These are phyloP conservation scores for Mallotus japonicus DNA, from an alignment of 441 rosid species.

Conservation along the genomic window DNA sequence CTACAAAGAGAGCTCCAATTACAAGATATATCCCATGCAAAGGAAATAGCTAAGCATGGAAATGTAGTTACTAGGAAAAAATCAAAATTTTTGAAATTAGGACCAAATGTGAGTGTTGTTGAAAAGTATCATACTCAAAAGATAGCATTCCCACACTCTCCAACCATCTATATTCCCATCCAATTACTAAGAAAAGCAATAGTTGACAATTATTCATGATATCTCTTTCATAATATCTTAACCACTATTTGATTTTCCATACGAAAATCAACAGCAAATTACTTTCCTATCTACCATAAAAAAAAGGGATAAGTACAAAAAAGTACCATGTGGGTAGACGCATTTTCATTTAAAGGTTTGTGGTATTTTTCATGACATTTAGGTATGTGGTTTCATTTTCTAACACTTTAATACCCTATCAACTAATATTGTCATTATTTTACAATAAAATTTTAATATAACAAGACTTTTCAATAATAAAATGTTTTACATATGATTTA, in stretches of 20 bases:
- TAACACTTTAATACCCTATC: too few species aligned
- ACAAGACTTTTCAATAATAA: too few species aligned
- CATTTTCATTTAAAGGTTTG: too few species aligned
- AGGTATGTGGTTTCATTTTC: too few species aligned
- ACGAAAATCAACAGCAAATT: neutral
- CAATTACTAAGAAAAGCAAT: neutral
- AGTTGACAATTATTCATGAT: neutral
- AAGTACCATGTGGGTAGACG: too few species aligned
- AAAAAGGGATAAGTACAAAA: too few species aligned
- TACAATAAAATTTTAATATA: too few species aligned
- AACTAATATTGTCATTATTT: too few species aligned
- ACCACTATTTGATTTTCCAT: neutral
- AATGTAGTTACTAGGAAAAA: neutral
- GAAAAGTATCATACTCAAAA: neutral
- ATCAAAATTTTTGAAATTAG: neutral
- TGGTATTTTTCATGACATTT: too few species aligned
- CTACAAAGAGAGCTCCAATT: neutral
- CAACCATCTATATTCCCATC: neutral
- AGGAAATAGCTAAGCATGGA: neutral
- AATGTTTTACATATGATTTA: too few species aligned
- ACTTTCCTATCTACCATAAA: neutral
- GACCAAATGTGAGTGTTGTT: neutral
- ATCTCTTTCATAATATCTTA: neutral
- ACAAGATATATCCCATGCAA: neutral
- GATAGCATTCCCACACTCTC: neutral